These are phyloP conservation scores for Calonectria pseudoreteaudii DNA, from an alignment of 2,329 filamentous ascomycete genomes.

Conservation along the genomic window DNA sequence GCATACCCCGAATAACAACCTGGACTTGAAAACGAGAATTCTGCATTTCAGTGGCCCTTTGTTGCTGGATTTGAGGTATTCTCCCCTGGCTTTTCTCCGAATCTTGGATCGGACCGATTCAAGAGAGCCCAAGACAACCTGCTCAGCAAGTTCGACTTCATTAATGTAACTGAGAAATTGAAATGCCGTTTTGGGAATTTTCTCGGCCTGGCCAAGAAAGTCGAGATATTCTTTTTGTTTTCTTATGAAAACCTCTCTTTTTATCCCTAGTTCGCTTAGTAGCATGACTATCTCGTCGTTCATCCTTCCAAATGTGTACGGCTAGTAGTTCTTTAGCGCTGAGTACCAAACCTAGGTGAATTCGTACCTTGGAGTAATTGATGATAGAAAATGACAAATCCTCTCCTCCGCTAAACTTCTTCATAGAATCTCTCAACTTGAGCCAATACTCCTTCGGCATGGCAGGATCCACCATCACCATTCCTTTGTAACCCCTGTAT, in stretches of 20 bases:
- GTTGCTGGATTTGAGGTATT: conserved; percentile 40
- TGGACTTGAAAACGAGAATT: conserved; percentile 51
- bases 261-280: conserved; percentile 35
- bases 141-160: neutral
- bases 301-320: conserved; percentile 52
- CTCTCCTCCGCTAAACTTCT: conserved; percentile 53
- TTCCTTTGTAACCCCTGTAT: conserved; percentile 57
- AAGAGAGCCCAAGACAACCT: conserved; percentile 39
- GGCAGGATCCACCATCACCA: conserved; percentile 51
- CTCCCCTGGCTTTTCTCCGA: conserved; percentile 50
- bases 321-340: conserved; percentile 17
- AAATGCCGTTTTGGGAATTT: neutral
- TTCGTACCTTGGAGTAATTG: conserved; percentile 52
- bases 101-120: conserved; percentile 47
- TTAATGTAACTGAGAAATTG: neutral
- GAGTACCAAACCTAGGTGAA: conserved; percentile 3
- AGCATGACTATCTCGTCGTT: conserved; percentile 57
- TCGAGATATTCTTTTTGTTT: conserved; percentile 1
- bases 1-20: conserved; percentile 53
- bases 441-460: conserved; percentile 36
- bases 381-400: conserved; percentile 53
- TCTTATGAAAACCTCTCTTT: neutral
- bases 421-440: conserved; percentile 52
- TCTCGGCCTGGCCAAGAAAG: neutral
- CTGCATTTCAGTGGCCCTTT: conserved; percentile 49